Base-by-base conservation (phyloP, 257 asterid genomes). In the Forsythia suspensa region DNA sequence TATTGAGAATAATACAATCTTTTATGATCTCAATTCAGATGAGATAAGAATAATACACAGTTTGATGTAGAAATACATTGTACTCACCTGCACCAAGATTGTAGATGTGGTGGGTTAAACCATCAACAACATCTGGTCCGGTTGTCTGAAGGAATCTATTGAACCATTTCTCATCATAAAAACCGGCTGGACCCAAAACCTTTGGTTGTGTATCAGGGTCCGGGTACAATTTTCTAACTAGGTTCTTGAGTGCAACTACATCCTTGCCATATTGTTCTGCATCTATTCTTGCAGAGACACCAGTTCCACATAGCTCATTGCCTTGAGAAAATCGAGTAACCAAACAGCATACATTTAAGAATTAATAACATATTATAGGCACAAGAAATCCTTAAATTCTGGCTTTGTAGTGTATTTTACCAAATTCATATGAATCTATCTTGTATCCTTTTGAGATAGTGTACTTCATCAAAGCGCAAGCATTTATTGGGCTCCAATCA, bases 361-460 rank as follows among this genome's bases (percentile, higher is more conserved):
- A 55, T 41, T 40, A 59, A 41, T 21, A 55, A 73, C 70, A 21
- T 3, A 63, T 21, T 24, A 21, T 63, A 10, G 0, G 3, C 37
- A 63, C 9, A 3, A 72, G n/a, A 18, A 43, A 46, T 36, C 5
- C 20, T 13, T 7, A 70, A 68, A 36, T 51, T n/a, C 5, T 69
- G 51, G n/a, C 9, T 24, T 5, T 43, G 6, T 40, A 2, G 52
- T 48, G 29, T 4, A 9, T 6, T 15, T 65, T 83, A 90, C 97
- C 98, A 11, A 94, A 86, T 85, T 94, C 98, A 78, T 86, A 94
- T 20, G 97, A 94, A 71, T 94, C 91, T 59, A 92, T 92, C 85
- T 83, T 89, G 92, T 88, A 92, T 82, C 96, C 97, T 80, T 87
- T 88, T 0, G 70, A 46, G 63, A 83, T 81, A 2, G 94, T 88